Evolutionary conservation across 257 asterid genomes (phyloP), one percentile per base, ranked within the genome.

Genomic region (Solanum arcanum): DNA sequence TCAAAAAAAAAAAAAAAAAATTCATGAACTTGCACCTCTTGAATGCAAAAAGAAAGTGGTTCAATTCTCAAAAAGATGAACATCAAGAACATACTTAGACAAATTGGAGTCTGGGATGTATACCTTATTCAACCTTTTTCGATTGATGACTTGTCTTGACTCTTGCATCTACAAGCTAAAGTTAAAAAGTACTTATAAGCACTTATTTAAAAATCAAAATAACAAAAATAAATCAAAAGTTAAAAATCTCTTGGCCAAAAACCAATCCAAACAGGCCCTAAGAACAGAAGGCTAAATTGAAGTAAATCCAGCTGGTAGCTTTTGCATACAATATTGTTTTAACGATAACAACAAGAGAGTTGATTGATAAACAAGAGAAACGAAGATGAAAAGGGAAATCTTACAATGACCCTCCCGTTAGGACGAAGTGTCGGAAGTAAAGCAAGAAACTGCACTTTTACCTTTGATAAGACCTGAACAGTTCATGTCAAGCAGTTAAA

Each of bases 401-500:
- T 44, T 93, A 96, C 98, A 73, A 94, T 92, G 68, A 96, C 98
- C 87, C 94, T 92, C 47, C 94, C 98, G 52, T 76, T 89, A 59
- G 98, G 98, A 89, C 97, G 90, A 35, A 96, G 86, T 5, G 97
- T 88, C 20, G 98, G 98, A 52, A 96, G 97, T 80, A 96, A 78
- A 31, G 96, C 92, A 84, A 93, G 93, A 86, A 92, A 93, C 90
- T 93, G 95, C 85, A 92, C 85, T 62, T 93, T 95, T 85, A 94
- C 94, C 90, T 93, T 91, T 33, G 37, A 33, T 33, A 33, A 33
- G 37, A 33, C 37, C 37, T 3, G 5, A 33, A 33, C 5, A 33
- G 37, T 33, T 33, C 5, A 33, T 33, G 37, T 33, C 37, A 33
- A 33, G 3, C 37, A 33, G 5, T 33, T 33, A 33, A 33, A 33